These are phyloP conservation scores for Erythrobasidium hasegawianum DNA, from an alignment of 1,284 basidiomycete genomes.

Conservation along the genomic window DNA sequence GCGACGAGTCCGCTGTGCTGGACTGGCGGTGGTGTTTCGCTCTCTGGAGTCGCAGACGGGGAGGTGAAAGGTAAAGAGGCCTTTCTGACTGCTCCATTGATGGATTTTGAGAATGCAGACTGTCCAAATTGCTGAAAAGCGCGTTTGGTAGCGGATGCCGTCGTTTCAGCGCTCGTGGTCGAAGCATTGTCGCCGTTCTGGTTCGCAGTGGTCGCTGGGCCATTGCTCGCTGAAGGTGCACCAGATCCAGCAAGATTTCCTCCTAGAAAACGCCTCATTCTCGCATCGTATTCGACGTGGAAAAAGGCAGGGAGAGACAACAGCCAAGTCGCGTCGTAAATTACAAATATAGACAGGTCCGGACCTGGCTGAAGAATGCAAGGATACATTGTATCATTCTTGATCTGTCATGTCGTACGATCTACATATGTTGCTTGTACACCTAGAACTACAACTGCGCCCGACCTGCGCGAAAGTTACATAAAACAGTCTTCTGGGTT, in stretches of 20 bases:
- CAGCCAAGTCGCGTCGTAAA: neutral
- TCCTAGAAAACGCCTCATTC: neutral
- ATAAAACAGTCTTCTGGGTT: slow-evolving; percentile 36
- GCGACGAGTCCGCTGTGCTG: neutral
- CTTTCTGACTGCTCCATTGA: neutral
- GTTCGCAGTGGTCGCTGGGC: neutral
- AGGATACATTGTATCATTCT: neutral
- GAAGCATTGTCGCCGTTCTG: neutral
- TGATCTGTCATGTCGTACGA: too few relatives aligned
- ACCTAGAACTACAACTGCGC: too few relatives aligned
- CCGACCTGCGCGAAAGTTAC: too few relatives aligned
- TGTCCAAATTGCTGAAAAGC: slow-evolving; percentile 25
- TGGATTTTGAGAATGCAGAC: slow-evolving; percentile 6
- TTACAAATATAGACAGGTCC: neutral
- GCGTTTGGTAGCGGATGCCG: slow-evolving; percentile 14
- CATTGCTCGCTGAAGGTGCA: neutral
- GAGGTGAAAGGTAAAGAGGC: neutral
- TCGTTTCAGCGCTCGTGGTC: neutral
- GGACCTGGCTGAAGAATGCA: neutral
- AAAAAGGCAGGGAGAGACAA: too few relatives aligned
- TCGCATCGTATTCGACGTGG: slow-evolving; percentile 5
- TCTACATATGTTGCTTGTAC: too few relatives aligned
- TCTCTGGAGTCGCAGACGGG: neutral
- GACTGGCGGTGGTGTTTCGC: neutral
- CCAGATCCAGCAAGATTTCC: slow-evolving; percentile 7